Conservation (phyloP, 2,329 filamentous ascomycete species). For the Xylariomycetidae sp. region DNA sequence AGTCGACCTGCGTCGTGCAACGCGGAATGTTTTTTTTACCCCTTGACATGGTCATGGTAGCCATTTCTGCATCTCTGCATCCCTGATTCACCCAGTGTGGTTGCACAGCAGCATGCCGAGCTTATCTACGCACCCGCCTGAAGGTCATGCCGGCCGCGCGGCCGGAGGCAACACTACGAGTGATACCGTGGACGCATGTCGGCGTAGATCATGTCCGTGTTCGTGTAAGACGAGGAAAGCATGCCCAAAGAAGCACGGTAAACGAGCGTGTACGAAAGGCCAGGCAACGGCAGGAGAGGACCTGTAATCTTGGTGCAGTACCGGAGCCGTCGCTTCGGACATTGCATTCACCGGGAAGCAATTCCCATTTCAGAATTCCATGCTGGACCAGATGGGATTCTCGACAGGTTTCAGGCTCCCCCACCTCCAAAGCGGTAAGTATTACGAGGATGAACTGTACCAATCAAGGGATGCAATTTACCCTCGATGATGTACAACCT, state of each 20-base stretch:
- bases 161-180: not conserved
- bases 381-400: not conserved
- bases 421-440: not conserved
- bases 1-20: too few species aligned
- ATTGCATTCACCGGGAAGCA: not conserved
- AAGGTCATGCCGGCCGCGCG: not conserved
- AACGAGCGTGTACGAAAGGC: not conserved
- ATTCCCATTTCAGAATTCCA: not conserved
- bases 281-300: too few species aligned
- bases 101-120: not conserved
- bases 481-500: too few species aligned
- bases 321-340: too few species aligned
- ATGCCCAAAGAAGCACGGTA: not conserved
- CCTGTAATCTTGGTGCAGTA: too few species aligned
- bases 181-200: not conserved
- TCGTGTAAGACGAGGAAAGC: not conserved
- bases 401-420: not conserved
- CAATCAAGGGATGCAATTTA: not conserved
- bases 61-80: too few species aligned
- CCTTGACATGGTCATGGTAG: too few species aligned
- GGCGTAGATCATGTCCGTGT: too few species aligned
- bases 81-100: too few species aligned
- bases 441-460: not conserved
- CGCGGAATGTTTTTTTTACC: too few species aligned
- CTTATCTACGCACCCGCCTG: not conserved